Evolutionary conservation across 2,329 filamentous ascomycete genomes (phyloP), one percentile per base, ranked within the genome.

Genomic region (Trichoderma sp.): DNA sequence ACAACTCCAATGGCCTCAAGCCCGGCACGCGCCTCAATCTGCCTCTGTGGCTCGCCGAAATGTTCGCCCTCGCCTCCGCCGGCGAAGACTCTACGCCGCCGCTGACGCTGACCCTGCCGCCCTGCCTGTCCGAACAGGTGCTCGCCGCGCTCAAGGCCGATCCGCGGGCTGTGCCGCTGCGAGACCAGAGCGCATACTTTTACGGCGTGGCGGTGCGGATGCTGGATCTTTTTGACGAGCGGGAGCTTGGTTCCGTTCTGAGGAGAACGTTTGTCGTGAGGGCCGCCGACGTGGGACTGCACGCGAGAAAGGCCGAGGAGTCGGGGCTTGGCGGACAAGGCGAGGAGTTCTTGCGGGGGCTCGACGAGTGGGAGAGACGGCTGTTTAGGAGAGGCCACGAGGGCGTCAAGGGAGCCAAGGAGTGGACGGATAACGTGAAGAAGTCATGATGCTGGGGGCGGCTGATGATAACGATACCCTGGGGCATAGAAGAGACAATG

Each of bases 11-110:
- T 35, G 80, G 91, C 76, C 89, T 98, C 74, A 95, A 94, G 78
- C 81, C 89, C 65, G 92, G 92, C 69, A 94, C 93, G 1, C 89
- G 90, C 52, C 84, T 98, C 56, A 87, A 91, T 70, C 88, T 98
- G 1, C 95, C 95, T 2, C 85, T 98, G 72, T 99, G 95, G 95
- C 89, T 99, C 13, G 93, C 91, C 72, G 92, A 97, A 79, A 94
- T 97, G 87, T 91, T 99, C 63, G 92, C 92, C 34, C 86, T 96
- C 53, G 89, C 87, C 70, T 84, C 83, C 32, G 79, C 80, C 10
- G 79, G 78, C 58, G 79, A 80, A 32, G 79, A 83, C 67, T 75
- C 80, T 67, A 82, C 80, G 59, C 87, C 90, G 7, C 87, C 93
- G 27, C 86, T 95, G 4, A 91, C 91, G 0, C 87, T 98, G 69